Base-by-base conservation (phyloP, 1,284 basidiomycete genomes). In the Ceratobasidium sp. region DNA sequence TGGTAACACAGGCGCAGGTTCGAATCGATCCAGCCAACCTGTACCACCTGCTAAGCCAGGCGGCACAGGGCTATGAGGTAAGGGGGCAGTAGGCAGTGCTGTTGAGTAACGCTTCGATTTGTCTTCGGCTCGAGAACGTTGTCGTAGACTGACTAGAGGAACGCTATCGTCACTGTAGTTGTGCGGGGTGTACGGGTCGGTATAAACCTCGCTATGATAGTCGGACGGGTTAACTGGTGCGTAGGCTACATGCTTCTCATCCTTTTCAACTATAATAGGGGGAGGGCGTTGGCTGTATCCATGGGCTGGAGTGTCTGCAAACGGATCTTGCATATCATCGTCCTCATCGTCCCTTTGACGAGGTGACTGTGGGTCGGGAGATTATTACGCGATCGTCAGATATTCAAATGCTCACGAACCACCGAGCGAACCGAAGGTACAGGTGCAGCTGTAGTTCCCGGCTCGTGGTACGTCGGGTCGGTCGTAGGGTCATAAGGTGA, bases 21-120 rank as follows among this genome's bases (percentile, higher is more conserved):
- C 71, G 45, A 74, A 74, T 3, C 71, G 56, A 20, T 33, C 56
- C 28, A 74, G 33, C 58, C 56, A 74, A 37, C 71, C 71, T 20
- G 56, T 73, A 26, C 69, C 69, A 33, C 69, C 69, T 23, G 69
- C 69, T 3, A 73, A 51, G 10, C 69, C 69, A 49, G 69, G 56
- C 2, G 69, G 56, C 11, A 73, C 56, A 20, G 69, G 69, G 45
- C 56, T 73, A 11, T 35, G 69, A 15, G 69, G 69, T 26, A 73
- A 28, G 26, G 69, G 69, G 10, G 69, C 49, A 31, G 13, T 37
- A 2, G 69, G 69, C 23, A 73, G 58, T 47, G 58, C 58, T 15
- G 69, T 73, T 10, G 69, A 73, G 37, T 45, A 37, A 26, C 69
- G 69, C 23, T 73, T 73, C 20, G 67, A 69, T 23, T 31, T 73